phyloP scores from a whole-genome alignment of 2,329 filamentous ascomycete species.

The Pseudogymnoascus sp. region DNA sequence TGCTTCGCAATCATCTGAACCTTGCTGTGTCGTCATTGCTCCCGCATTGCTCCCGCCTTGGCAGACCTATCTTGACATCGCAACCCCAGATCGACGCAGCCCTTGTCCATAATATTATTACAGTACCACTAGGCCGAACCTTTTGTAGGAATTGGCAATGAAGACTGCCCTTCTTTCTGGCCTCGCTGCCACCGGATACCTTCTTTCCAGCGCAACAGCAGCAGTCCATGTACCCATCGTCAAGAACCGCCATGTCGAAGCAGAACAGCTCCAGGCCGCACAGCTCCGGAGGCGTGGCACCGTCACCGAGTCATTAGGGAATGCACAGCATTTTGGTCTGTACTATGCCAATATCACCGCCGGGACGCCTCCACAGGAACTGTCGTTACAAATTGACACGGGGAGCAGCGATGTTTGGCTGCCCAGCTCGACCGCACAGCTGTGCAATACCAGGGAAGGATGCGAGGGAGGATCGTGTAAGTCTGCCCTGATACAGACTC shows the following conservation, averaged over 20 bases:
- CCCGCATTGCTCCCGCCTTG: not conserved
- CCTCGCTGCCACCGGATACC: not conserved
- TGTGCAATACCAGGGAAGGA: slow-evolving; percentile 27
- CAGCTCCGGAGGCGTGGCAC: slow-evolving; percentile 11
- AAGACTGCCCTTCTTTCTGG: not conserved
- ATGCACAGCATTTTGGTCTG: slow-evolving; percentile 10
- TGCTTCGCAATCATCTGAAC: not conserved
- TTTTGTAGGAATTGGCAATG: not conserved
- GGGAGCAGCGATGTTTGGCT: slow-evolving; percentile 59
- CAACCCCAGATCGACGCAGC: not conserved
- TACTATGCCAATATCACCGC: slow-evolving; percentile 52
- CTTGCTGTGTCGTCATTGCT: slow-evolving; percentile 1
- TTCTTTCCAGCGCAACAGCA: not conserved
- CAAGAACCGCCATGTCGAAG: not conserved
- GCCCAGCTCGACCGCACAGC: slow-evolving; percentile 28
- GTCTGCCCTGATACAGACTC: slow-evolving; percentile 23
- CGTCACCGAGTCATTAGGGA: slow-evolving; percentile 6
- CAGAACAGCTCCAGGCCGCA: slow-evolving; percentile 1
- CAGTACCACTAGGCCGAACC: not conserved
- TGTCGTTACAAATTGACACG: slow-evolving; percentile 53
- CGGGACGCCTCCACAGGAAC: slow-evolving; percentile 49
- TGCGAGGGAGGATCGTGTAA: slow-evolving; percentile 42
- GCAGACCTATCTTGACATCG: not conserved
- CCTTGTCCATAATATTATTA: not conserved
- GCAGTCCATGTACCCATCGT: not conserved